These are phyloP conservation scores for Fonsecaea multimorphosa DNA, from an alignment of 2,329 filamentous ascomycete genomes.

Conservation along the genomic window DNA sequence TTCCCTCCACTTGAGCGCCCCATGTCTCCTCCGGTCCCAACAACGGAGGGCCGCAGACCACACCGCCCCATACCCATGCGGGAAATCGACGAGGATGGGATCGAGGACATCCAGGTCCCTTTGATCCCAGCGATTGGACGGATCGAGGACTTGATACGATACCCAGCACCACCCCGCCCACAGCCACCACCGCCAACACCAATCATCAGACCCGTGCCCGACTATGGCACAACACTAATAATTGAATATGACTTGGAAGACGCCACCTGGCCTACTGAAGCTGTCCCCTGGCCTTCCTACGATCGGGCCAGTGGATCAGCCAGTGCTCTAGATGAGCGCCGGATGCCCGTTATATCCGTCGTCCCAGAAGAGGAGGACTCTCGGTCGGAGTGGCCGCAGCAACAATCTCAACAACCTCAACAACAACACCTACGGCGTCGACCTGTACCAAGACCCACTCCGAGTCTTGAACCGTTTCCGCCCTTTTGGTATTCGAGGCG, in stretches of 20 bases:
- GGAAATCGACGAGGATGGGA: slow-evolving; percentile 2
- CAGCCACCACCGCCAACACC: slow-evolving; percentile 8
- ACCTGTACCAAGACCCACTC: background rate
- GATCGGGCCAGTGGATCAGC: background rate
- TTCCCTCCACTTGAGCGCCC: background rate
- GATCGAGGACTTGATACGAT: slow-evolving; percentile 7
- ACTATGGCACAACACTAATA: background rate
- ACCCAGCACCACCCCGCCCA: background rate
- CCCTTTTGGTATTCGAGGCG: background rate
- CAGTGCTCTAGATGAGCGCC: background rate
- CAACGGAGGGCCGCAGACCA: background rate
- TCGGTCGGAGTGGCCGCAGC: no score
- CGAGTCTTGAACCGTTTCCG: background rate
- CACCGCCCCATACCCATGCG: background rate
- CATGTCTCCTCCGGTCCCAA: background rate
- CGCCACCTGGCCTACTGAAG: background rate
- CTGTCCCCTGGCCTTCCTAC: background rate
- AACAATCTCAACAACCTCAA: background rate
- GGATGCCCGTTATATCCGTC: background rate
- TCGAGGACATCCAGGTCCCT: slow-evolving; percentile 5
- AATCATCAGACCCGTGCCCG: background rate
- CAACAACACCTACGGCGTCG: background rate
- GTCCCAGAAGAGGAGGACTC: background rate
- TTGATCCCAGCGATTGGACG: slow-evolving; percentile 3
- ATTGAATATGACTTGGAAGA: background rate